Percentiles rank a stretch among this genome's conserved stretches.
Evolutionary conservation across 2,329 filamentous ascomycete species (phyloP).

Genomic region (Aspergillus sp.): DNA sequence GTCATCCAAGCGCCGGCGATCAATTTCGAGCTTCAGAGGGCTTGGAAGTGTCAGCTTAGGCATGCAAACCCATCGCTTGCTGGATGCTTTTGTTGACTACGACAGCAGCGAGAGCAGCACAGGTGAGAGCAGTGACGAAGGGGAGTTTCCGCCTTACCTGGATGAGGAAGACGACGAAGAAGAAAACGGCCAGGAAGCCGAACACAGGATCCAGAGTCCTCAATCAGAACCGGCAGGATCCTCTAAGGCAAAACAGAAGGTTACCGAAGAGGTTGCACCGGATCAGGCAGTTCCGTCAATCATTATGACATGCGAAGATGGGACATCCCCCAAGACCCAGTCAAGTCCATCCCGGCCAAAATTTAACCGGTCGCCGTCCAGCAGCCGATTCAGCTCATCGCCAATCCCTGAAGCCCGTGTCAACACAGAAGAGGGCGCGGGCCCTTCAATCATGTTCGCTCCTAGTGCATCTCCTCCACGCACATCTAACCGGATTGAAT

Average conservation of each 20-base stretch:
- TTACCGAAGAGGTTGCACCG: background rate
- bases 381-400: conserved; percentile 65
- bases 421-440: conserved; percentile 64
- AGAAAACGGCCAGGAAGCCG: conserved; percentile 15
- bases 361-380: conserved; percentile 35
- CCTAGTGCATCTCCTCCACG: conserved; percentile 45
- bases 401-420: conserved; percentile 71
- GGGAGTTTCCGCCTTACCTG: conserved; percentile 45
- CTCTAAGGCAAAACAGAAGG: conserved; percentile 2
- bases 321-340: conserved; percentile 26
- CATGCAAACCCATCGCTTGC: conserved; percentile 74
- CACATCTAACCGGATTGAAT: conserved; percentile 31
- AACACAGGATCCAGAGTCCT: background rate
- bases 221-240: background rate
- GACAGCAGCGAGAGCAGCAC: conserved; percentile 48
- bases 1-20: conserved; percentile 57
- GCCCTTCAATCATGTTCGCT: conserved; percentile 75
- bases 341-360: conserved; percentile 26
- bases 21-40: conserved; percentile 49
- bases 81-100: conserved; percentile 60
- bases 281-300: conserved; percentile 28
- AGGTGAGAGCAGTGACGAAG: conserved; percentile 48
- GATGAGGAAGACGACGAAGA: conserved; percentile 40
- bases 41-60: conserved; percentile 66
- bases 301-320: conserved; percentile 24